phyloP scores from a whole-genome alignment of 345 rosid genomes.

The Brassica cretica region DNA sequence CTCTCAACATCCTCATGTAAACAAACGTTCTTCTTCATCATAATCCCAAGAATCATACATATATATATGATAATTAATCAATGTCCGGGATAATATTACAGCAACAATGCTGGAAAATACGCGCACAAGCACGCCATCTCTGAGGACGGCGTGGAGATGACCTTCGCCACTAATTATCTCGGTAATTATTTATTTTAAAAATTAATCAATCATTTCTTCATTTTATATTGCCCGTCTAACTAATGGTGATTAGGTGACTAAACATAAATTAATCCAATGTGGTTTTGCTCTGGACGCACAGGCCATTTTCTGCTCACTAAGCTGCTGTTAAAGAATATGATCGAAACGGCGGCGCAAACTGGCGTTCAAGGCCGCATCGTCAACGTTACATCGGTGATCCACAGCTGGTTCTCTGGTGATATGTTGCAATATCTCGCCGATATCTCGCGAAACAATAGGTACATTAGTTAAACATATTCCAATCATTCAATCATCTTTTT shows the following conservation, averaged over 20 bases:
- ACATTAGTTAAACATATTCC: conserved; percentile 1
- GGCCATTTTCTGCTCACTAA: conserved; percentile 84
- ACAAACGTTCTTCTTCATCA: neutral
- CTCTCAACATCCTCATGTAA: conserved; percentile 82
- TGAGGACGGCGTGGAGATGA: conserved; percentile 96
- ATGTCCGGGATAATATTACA: conserved; percentile 23
- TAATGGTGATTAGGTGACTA: neutral
- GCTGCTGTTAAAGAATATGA: conserved; percentile 62
- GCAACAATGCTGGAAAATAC: conserved; percentile 90
- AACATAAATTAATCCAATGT: neutral
- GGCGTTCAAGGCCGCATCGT: conserved; percentile 79
- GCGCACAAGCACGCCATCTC: conserved; percentile 78
- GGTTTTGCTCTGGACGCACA: neutral
- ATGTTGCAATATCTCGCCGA: conserved; percentile 62
- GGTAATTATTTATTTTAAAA: conserved; percentile 15
- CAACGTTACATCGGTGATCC: conserved; percentile 82
- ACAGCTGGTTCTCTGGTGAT: conserved; percentile 86
- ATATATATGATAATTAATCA: neutral
- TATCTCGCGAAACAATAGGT: conserved; percentile 70
- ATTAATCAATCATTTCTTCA: neutral
- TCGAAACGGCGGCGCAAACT: conserved; percentile 57
- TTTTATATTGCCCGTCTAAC: neutral
- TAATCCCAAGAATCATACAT: neutral
- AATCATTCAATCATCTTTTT: conserved; percentile 32
- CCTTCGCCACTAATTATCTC: conserved; percentile 90